Conservation (phyloP, 768 basidiomycete species). For the Boletus rubescentipes region DNA sequence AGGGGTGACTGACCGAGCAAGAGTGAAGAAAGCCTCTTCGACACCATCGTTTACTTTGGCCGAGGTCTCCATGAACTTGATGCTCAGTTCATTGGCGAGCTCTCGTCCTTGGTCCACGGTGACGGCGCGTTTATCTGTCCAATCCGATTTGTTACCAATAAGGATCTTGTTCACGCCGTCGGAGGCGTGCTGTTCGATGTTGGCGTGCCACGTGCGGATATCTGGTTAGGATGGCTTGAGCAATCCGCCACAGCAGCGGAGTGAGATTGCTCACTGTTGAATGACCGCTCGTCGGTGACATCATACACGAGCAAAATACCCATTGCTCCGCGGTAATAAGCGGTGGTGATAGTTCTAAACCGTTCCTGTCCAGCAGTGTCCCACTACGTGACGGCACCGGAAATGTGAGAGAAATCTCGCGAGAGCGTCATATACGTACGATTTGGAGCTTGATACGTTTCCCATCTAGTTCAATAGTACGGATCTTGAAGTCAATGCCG, state of each 20-base stretch:
- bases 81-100: slow-evolving; percentile 90
- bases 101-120: slow-evolving; percentile 90
- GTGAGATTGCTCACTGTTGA: slow-evolving; percentile 78
- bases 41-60: slow-evolving; percentile 98
- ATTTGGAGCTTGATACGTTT: slow-evolving; percentile 99
- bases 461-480: slow-evolving; percentile 96
- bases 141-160: slow-evolving; percentile 98
- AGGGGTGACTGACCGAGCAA: slow-evolving; percentile 74
- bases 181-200: slow-evolving; percentile 98
- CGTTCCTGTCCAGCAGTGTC: slow-evolving; percentile 99
- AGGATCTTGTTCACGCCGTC: slow-evolving; percentile 99
- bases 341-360: slow-evolving; percentile 97
- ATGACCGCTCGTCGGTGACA: slow-evolving; percentile 91
- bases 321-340: slow-evolving; percentile 99
- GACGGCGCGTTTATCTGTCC: slow-evolving; percentile 93
- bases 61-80: slow-evolving; percentile 96
- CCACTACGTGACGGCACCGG: slow-evolving; percentile 59
- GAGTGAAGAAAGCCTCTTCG: slow-evolving; percentile 97
- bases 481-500: slow-evolving; percentile 99
- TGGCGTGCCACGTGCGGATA: slow-evolving; percentile 97
- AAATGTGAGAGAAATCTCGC: not conserved
- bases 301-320: slow-evolving; percentile 99
- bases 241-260: slow-evolving; percentile 13
- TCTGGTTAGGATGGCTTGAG: slow-evolving; percentile 47
- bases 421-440: slow-evolving; percentile 46